Evolutionary conservation across 2,329 filamentous ascomycete species (phyloP), one percentile per base, ranked within the genome.

Genomic region (Aspergillus texensis): DNA sequence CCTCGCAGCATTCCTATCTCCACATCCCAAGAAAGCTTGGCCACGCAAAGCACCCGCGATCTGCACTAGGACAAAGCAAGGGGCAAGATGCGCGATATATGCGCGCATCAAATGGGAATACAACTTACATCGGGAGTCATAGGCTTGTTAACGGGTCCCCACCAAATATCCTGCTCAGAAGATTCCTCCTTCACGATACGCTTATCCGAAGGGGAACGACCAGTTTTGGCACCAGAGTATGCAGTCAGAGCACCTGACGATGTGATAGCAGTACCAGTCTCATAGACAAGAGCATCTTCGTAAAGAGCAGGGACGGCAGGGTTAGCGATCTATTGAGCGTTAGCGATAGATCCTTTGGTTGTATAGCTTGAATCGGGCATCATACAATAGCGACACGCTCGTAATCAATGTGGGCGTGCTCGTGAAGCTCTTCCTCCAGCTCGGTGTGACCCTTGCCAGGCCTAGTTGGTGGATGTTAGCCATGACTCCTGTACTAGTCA

Each of bases 141-240:
- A 78, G 94, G 92, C 88, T 98, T 98, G 87, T 99, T 99, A 72
- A 99, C 95, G 62, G 95, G 94, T 75, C 95, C 95, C 95, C 95
- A 98, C 95, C 95, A 99, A 76, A 99, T 87, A 66, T 99, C 89
- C 62, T 95, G 90, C 80, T 97, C 90, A 69, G 95, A 98, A 67
- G 88, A 85, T 64, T 89, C 84, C 81, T 99, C 95, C 84, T 96
- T 89, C 77, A 99, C 95, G 77, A 99, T 92, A 79, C 95, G 91
- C 90, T 99, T 99, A 84, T 99, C 95, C 61, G 92, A 89, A 28
- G 95, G 95, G 66, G 95, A 99, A 70, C 95, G 93, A 67, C 95
- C 95, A 66, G 95, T 99, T 88, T 99, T 99, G 74, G 93, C 92
- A 75, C 95, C 95, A 54, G 95, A 98, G 87, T 97, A 99, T 77